Percentiles rank a stretch among this genome's conserved stretches.
Evolutionary conservation across 495 filamentous ascomycete species (phyloP).

Genomic region (Aspergillus haitiensis): DNA sequence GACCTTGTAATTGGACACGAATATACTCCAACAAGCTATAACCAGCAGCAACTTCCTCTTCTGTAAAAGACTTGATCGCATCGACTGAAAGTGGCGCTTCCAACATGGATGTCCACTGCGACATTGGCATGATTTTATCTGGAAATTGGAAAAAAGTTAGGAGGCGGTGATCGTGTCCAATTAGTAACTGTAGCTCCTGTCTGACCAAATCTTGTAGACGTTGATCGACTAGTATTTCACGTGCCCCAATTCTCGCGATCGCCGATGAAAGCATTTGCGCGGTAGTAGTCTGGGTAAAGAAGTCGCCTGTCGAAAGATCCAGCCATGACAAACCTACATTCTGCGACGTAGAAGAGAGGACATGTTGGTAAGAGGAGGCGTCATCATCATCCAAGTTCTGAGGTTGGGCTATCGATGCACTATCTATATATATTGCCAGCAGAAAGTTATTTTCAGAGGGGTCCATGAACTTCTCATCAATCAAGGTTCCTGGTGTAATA

Average conservation of each 20-base stretch:
- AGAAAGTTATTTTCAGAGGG: slow-evolving; percentile 90
- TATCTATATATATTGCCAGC: slow-evolving; percentile 66
- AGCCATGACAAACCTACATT: slow-evolving; percentile 86
- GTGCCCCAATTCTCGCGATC: slow-evolving; percentile 76
- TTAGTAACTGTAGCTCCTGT: slow-evolving; percentile 43
- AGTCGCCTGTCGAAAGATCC: slow-evolving; percentile 91
- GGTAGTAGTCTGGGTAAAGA: slow-evolving; percentile 81
- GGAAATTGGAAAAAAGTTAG: slow-evolving; percentile 45
- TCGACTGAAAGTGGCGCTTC: slow-evolving; percentile 58
- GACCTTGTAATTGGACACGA: slow-evolving; percentile 69
- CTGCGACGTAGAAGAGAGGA: slow-evolving; percentile 41
- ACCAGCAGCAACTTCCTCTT: slow-evolving; percentile 60
- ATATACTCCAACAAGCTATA: slow-evolving; percentile 80
- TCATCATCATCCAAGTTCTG: slow-evolving; percentile 26
- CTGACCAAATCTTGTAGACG: slow-evolving; percentile 50
- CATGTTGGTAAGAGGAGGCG: slow-evolving; percentile 32
- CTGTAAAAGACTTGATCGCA: slow-evolving; percentile 42
- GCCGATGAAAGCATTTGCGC: slow-evolving; percentile 70
- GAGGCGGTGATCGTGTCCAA: slow-evolving; percentile 46
- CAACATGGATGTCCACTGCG: slow-evolving; percentile 73
- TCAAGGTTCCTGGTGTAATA: slow-evolving; percentile 90
- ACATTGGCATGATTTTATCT: slow-evolving; percentile 41
- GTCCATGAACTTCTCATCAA: slow-evolving; percentile 97
- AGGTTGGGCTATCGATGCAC: slow-evolving; percentile 24
- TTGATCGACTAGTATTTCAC: slow-evolving; percentile 79